These are phyloP conservation scores for Coniferiporia weirii DNA, from an alignment of 1,284 basidiomycete genomes.

Conservation along the genomic window DNA sequence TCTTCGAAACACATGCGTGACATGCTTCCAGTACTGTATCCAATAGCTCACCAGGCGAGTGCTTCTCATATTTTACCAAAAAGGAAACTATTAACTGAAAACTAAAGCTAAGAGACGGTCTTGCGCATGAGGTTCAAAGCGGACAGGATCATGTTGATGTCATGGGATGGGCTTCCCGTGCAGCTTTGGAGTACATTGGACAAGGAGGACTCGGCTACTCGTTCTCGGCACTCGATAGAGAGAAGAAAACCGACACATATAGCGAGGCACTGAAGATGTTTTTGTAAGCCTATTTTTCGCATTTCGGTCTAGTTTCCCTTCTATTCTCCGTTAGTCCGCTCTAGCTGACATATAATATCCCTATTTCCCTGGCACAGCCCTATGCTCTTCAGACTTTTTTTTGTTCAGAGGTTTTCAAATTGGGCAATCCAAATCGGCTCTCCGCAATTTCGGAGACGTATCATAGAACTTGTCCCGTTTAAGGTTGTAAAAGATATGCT, in stretches of 20 bases:
- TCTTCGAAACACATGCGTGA: constrained; percentile 26
- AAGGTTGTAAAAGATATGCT: constrained; percentile 29
- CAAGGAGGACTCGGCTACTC: constrained; percentile 35
- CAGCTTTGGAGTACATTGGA: constrained; percentile 32
- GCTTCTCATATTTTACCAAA: constrained; percentile 21
- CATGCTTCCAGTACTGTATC: constrained; percentile 26
- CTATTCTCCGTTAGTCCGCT: neutral
- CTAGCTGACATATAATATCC: constrained; percentile 17
- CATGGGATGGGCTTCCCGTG: constrained; percentile 34
- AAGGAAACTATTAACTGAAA: constrained; percentile 2
- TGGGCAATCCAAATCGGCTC: constrained; percentile 31
- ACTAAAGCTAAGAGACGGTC: neutral
- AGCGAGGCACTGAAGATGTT: constrained; percentile 27
- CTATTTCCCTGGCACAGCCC: constrained; percentile 16
- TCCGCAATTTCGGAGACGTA: constrained; percentile 31
- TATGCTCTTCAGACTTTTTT: neutral
- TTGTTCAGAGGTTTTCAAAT: constrained; percentile 26
- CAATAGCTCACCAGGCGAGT: constrained; percentile 26
- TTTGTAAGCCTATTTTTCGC: constrained; percentile 16
- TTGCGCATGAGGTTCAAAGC: constrained; percentile 10
- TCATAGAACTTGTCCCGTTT: constrained; percentile 27
- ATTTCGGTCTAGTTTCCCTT: constrained; percentile 20
- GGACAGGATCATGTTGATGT: constrained; percentile 33
- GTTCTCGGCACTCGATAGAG: constrained; percentile 32
- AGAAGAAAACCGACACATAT: constrained; percentile 26